Evolutionary conservation across 768 basidiomycete genomes (phyloP).

Genomic region (Agaricus bisporus): DNA sequence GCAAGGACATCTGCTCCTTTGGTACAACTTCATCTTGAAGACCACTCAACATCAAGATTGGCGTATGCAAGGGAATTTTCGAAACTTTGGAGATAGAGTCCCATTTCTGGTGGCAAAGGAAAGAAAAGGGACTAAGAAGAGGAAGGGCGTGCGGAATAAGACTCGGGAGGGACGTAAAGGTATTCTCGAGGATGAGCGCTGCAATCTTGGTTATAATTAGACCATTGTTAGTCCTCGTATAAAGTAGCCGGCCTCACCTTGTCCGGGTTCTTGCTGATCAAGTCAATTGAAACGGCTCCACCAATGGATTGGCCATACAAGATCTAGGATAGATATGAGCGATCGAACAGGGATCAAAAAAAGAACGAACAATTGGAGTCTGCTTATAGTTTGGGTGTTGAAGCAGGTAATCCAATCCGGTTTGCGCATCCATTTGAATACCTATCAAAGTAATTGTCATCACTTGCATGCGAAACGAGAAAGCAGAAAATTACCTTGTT

Average conservation of each 20-base stretch:
- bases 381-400: conserved; percentile 56
- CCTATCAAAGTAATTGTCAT: conserved; percentile 32
- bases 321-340: conserved; percentile 33
- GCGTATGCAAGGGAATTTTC: conserved; percentile 54
- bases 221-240: not conserved
- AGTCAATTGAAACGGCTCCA: conserved; percentile 87
- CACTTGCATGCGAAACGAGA: not conserved
- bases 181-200: conserved; percentile 89
- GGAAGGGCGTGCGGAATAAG: conserved; percentile 83
- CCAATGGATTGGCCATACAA: conserved; percentile 87
- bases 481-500: conserved; percentile 50
- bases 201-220: conserved; percentile 41
- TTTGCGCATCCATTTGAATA: conserved; percentile 80
- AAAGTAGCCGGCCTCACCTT: conserved; percentile 37
- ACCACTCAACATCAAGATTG: conserved; percentile 83
- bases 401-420: conserved; percentile 68
- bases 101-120: conserved; percentile 87
- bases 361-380: conserved; percentile 56
- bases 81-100: conserved; percentile 65
- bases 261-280: conserved; percentile 70
- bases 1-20: conserved; percentile 65
- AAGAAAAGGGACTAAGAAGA: conserved; percentile 61
- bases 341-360: not conserved
- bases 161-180: conserved; percentile 78
- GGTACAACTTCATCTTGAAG: conserved; percentile 67